phyloP scores from a whole-genome alignment of 192 early-diverging fungal genomes.

The Spizellomyces sp. region DNA sequence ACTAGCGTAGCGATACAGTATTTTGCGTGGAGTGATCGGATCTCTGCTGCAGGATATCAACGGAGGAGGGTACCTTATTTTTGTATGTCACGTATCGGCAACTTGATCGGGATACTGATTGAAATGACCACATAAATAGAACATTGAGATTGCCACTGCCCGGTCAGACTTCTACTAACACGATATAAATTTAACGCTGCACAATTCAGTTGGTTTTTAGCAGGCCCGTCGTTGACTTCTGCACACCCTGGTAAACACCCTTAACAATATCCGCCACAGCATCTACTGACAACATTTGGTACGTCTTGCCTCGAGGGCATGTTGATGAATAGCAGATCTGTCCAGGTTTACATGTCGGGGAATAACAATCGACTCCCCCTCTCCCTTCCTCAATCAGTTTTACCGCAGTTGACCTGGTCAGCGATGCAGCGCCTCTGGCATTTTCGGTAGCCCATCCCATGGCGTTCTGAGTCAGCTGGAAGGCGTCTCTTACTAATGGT shows the following conservation, averaged over 20 bases:
- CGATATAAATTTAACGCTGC: no score
- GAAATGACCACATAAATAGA: no score
- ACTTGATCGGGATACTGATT: no score
- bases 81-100: no score
- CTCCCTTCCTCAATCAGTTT: slow-evolving; percentile 45
- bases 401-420: slow-evolving; percentile 35
- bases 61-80: no score
- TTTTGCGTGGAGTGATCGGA: no score
- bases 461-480: not conserved
- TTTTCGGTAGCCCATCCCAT: slow-evolving; percentile 24
- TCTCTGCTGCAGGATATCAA: no score
- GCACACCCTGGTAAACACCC: slow-evolving; percentile 21
- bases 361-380: slow-evolving; percentile 46
- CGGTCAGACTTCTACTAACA: no score
- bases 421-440: slow-evolving; percentile 3
- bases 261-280: slow-evolving; percentile 33
- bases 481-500: slow-evolving; percentile 8
- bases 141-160: no score
- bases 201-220: no score
- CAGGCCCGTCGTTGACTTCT: no score
- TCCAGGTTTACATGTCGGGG: slow-evolving; percentile 45
- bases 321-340: slow-evolving; percentile 50
- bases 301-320: slow-evolving; percentile 41
- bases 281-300: slow-evolving; percentile 31
- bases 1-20: no score